Percentiles rank a stretch among this genome's conserved stretches.
These are phyloP conservation scores for Diddensiella transvaalensis DNA, from an alignment of 805 yeast species.

Conservation along the genomic window DNA sequence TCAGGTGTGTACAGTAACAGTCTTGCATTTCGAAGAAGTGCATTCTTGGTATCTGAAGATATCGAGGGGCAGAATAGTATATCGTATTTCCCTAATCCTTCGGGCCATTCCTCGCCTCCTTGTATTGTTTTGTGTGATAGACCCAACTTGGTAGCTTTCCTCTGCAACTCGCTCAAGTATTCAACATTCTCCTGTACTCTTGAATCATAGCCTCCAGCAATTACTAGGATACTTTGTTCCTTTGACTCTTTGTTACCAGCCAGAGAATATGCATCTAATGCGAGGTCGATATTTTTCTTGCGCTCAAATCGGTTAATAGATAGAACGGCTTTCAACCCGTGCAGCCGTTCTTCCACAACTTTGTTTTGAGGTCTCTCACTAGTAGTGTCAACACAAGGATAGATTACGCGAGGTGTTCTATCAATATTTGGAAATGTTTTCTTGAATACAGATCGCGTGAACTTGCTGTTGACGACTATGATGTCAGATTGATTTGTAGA, in stretches of 20 bases:
- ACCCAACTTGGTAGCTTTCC: slow-evolving; percentile 43
- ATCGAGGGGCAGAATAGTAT: slow-evolving; percentile 81
- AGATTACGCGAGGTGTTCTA: slow-evolving; percentile 53
- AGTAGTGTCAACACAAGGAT: slow-evolving; percentile 71
- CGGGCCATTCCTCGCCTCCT: background rate
- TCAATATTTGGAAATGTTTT: slow-evolving; percentile 49
- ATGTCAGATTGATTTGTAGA: slow-evolving; percentile 73
- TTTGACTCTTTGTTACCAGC: slow-evolving; percentile 33
- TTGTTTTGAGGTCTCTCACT: slow-evolving; percentile 15
- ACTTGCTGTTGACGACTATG: slow-evolving; percentile 82
- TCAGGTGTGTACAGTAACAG: slow-evolving; percentile 83
- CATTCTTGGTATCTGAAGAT: slow-evolving; percentile 58
- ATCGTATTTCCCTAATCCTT: slow-evolving; percentile 31
- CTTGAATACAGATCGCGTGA: slow-evolving; percentile 68
- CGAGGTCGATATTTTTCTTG: slow-evolving; percentile 77
- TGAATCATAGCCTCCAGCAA: slow-evolving; percentile 90
- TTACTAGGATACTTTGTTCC: slow-evolving; percentile 44
- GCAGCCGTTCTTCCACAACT: slow-evolving; percentile 31
- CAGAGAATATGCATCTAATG: slow-evolving; percentile 61
- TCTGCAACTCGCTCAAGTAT: slow-evolving; percentile 59
- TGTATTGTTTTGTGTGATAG: slow-evolving; percentile 45
- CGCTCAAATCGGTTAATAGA: slow-evolving; percentile 88
- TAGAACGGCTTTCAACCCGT: slow-evolving; percentile 38
- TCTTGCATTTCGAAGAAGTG: slow-evolving; percentile 53
- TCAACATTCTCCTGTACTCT: slow-evolving; percentile 71